These are phyloP conservation scores for Madurella fahalii DNA, from an alignment of 2,329 filamentous ascomycete genomes.

Conservation along the genomic window DNA sequence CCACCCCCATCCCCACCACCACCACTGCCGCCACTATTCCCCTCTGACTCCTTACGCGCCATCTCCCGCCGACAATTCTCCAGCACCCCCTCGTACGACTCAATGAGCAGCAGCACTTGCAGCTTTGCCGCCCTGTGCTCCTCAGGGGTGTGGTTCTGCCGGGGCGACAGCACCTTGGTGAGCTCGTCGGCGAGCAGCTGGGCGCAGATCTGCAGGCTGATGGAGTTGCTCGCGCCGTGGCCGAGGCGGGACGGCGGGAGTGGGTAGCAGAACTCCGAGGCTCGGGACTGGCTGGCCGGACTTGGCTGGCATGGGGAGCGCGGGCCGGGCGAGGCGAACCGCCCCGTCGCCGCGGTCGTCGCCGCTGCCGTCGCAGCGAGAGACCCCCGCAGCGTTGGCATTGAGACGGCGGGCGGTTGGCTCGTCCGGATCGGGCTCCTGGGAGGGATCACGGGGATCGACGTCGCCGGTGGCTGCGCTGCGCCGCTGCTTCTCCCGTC, in stretches of 20 bases:
- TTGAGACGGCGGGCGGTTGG: neutral
- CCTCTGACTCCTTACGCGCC: neutral
- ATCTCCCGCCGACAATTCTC: constrained; percentile 8
- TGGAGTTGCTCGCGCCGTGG: constrained; percentile 1
- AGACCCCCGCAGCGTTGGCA: neutral
- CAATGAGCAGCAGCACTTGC: constrained; percentile 19
- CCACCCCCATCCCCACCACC: neutral
- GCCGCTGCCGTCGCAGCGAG: no score
- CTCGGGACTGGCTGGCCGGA: neutral
- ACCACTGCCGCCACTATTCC: neutral
- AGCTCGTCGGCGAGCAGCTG: constrained; percentile 18
- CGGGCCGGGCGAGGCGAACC: no score
- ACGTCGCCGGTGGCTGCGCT: neutral
- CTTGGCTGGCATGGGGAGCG: no score
- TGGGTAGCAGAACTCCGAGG: neutral
- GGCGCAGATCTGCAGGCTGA: constrained; percentile 17
- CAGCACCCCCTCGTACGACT: constrained; percentile 20
- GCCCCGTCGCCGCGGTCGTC: no score
- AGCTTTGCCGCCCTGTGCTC: neutral
- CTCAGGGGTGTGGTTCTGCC: neutral
- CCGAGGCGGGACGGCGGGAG: neutral
- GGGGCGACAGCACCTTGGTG: neutral
- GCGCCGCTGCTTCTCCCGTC: neutral
- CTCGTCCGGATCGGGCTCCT: no score
- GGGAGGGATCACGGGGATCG: neutral